phyloP scores from a whole-genome alignment of 306 rosid species.

The Aeschynomene evenia region DNA sequence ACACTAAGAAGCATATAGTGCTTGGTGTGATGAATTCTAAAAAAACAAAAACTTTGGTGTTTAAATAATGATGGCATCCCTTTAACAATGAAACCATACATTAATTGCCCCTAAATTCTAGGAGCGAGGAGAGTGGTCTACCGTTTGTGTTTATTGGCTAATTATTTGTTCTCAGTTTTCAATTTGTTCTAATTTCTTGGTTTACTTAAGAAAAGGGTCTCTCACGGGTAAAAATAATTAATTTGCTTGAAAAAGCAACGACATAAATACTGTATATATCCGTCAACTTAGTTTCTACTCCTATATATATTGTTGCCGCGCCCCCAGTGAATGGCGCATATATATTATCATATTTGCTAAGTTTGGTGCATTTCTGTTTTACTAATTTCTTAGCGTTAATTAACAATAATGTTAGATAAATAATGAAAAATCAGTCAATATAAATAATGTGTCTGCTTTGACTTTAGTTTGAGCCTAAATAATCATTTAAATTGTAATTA shows the following conservation, averaged over 20 bases:
- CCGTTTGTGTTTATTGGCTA: slow-evolving; percentile 22
- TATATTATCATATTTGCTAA: too few relatives aligned
- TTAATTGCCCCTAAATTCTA: slow-evolving; percentile 36
- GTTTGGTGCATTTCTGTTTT: too few relatives aligned
- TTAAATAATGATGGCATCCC: slow-evolving; percentile 32
- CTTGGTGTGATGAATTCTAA: neutral
- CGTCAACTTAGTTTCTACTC: neutral
- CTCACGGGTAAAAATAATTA: neutral
- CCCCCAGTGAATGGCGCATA: too few relatives aligned
- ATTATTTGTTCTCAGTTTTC: neutral
- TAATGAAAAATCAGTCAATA: too few relatives aligned
- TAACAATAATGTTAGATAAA: too few relatives aligned
- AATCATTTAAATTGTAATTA: too few relatives aligned
- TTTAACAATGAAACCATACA: neutral
- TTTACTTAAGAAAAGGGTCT: slow-evolving; percentile 3
- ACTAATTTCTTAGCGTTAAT: too few relatives aligned
- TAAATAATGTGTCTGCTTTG: too few relatives aligned
- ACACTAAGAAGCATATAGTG: neutral
- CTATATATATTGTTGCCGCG: too few relatives aligned
- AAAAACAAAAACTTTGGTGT: neutral
- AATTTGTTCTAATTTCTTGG: slow-evolving; percentile 1
- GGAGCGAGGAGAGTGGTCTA: slow-evolving; percentile 27
- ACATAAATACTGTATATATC: neutral
- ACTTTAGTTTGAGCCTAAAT: too few relatives aligned
- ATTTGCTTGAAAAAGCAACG: neutral